These are phyloP conservation scores for Alternaria brassicicola DNA, from an alignment of 2,329 filamentous ascomycete genomes.

Conservation along the genomic window DNA sequence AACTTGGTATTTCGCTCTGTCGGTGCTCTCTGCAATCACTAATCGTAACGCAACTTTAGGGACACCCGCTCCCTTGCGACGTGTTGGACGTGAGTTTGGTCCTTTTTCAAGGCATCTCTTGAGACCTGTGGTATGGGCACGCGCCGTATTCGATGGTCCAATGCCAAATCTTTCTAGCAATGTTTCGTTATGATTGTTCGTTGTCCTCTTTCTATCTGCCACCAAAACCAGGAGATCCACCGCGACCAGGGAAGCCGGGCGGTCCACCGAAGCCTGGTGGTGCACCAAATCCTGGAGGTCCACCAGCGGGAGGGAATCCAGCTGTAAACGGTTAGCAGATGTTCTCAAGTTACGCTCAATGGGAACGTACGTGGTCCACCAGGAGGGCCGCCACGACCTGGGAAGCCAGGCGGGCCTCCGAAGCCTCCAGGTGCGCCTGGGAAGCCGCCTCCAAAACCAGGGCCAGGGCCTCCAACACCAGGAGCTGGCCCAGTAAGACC, in stretches of 20 bases:
- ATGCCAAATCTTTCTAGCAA: constrained; percentile 4
- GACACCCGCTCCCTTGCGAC: not conserved
- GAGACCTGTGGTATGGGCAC: not conserved
- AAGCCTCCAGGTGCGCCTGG: constrained; percentile 47
- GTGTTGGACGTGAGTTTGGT: constrained; percentile 1
- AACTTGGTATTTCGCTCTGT: constrained; percentile 4
- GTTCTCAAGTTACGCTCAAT: not conserved
- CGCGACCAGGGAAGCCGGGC: constrained; percentile 32
- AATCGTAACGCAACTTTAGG: not conserved
- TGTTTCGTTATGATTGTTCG: not conserved
- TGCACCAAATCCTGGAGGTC: constrained; percentile 54
- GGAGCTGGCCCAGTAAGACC: constrained; percentile 88
- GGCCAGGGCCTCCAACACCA: constrained; percentile 81
- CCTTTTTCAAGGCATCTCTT: constrained; percentile 6
- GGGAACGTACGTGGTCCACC: constrained; percentile 45
- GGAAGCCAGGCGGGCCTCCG: constrained; percentile 44
- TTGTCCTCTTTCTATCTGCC: constrained; percentile 27
- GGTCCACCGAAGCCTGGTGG: constrained; percentile 37
- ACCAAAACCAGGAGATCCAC: constrained; percentile 37
- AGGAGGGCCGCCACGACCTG: constrained; percentile 48
- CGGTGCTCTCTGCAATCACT: not conserved
- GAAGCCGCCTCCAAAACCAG: constrained; percentile 58
- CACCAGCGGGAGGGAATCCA: constrained; percentile 55
- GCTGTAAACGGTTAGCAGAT: constrained; percentile 36
- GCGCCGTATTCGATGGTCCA: constrained; percentile 2